Evolutionary conservation across 2,329 filamentous ascomycete species (phyloP).

Genomic region (Aureobasidium sp.): DNA sequence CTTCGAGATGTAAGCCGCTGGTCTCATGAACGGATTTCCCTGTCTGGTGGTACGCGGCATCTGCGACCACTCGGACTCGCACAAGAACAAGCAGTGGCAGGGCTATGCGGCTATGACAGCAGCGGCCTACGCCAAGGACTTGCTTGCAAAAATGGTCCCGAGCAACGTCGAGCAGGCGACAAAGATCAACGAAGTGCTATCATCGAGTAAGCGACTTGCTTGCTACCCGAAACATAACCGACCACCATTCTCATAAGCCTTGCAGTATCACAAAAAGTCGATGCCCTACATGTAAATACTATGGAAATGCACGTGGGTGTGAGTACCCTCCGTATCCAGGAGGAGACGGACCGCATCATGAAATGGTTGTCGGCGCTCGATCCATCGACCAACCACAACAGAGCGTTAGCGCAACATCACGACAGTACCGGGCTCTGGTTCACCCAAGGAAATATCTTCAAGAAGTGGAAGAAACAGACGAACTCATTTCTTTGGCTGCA

Average conservation of each 20-base stretch:
- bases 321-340: too few relatives aligned
- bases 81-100: conserved; percentile 22
- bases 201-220: background rate
- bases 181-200: background rate
- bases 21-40: too few relatives aligned
- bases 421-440: too few relatives aligned
- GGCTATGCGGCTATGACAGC: conserved; percentile 19
- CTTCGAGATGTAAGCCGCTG: conserved; percentile 15
- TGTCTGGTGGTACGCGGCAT: conserved; percentile 22
- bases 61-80: conserved; percentile 22
- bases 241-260: too few relatives aligned
- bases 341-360: too few relatives aligned
- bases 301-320: background rate
- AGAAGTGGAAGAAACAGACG: too few relatives aligned
- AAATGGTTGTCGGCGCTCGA: too few relatives aligned
- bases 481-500: too few relatives aligned
- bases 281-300: background rate
- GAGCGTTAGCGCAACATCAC: too few relatives aligned
- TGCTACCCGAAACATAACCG: background rate
- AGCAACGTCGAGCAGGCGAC: background rate
- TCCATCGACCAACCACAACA: too few relatives aligned
- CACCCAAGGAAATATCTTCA: too few relatives aligned
- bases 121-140: conserved; percentile 20
- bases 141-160: background rate
- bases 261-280: background rate